These are phyloP conservation scores for Haplographium delicatum DNA, from an alignment of 495 filamentous ascomycete genomes.

Conservation along the genomic window DNA sequence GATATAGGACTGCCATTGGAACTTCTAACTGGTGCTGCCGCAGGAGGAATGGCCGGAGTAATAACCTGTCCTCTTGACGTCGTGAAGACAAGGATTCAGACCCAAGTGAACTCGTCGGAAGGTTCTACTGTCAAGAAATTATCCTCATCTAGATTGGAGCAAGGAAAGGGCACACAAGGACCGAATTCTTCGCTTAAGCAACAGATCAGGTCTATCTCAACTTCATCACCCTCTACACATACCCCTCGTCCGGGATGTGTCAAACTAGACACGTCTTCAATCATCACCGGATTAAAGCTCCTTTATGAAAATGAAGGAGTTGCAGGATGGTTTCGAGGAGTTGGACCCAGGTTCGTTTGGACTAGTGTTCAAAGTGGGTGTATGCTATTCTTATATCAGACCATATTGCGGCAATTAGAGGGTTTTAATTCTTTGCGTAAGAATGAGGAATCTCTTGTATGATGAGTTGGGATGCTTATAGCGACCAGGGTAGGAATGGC, in stretches of 20 bases:
- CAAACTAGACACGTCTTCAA: slow-evolving; percentile 79
- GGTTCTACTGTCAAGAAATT: slow-evolving; percentile 1
- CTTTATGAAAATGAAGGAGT: slow-evolving; percentile 88
- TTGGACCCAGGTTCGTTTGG: slow-evolving; percentile 93
- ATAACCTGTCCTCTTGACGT: slow-evolving; percentile 95
- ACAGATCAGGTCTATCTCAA: slow-evolving; percentile 69
- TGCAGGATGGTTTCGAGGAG: slow-evolving; percentile 88
- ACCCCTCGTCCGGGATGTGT: slow-evolving; percentile 67
- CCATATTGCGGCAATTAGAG: slow-evolving; percentile 72
- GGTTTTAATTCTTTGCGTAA: not conserved
- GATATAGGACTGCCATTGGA: slow-evolving; percentile 84
- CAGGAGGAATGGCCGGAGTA: slow-evolving; percentile 88
- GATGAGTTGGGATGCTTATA: slow-evolving; percentile 12
- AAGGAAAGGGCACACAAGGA: slow-evolving; percentile 14
- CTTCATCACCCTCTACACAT: slow-evolving; percentile 75
- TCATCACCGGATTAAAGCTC: slow-evolving; percentile 74
- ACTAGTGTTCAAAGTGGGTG: slow-evolving; percentile 95
- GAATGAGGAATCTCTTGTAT: slow-evolving; percentile 16
- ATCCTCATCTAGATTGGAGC: slow-evolving; percentile 14
- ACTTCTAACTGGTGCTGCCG: slow-evolving; percentile 83
- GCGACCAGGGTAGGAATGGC: slow-evolving; percentile 5
- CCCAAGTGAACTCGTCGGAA: slow-evolving; percentile 60
- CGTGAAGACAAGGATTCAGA: slow-evolving; percentile 97
- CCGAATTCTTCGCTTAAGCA: slow-evolving; percentile 27
- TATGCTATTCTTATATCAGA: slow-evolving; percentile 95